Evolutionary conservation across 2,329 filamentous ascomycete species (phyloP).

Genomic region (Exserohilum turcica): DNA sequence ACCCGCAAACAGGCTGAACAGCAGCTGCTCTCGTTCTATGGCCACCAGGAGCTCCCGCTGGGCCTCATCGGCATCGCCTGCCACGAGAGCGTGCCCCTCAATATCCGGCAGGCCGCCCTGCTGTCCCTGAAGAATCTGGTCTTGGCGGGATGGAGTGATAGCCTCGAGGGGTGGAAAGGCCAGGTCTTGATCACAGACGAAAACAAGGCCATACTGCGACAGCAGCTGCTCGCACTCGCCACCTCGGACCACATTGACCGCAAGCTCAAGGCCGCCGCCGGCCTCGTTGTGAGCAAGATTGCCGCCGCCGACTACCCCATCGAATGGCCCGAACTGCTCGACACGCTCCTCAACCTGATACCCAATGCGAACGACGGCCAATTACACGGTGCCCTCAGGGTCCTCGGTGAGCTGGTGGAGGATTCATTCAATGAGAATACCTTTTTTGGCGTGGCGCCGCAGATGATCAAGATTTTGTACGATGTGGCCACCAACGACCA

Average conservation of each 20-base stretch:
- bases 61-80: conserved; percentile 81
- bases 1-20: conserved; percentile 86
- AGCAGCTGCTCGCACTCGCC: conserved; percentile 76
- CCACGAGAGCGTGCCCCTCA: conserved; percentile 72
- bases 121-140: conserved; percentile 82
- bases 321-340: conserved; percentile 88
- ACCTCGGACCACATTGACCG: conserved; percentile 75
- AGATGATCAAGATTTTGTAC: conserved; percentile 83
- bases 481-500: conserved; percentile 77
- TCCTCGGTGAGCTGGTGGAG: conserved; percentile 87
- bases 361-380: conserved; percentile 76
- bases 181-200: conserved; percentile 72
- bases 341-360: conserved; percentile 77
- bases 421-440: conserved; percentile 93
- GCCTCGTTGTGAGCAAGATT: conserved; percentile 90
- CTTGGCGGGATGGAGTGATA: conserved; percentile 79
- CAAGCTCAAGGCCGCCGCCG: conserved; percentile 87
- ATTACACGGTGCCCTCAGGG: conserved; percentile 85
- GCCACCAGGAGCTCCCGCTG: conserved; percentile 73
- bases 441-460: conserved; percentile 86
- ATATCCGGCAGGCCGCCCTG: conserved; percentile 82
- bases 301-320: conserved; percentile 92
- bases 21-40: conserved; percentile 74
- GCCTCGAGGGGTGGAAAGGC: conserved; percentile 72
- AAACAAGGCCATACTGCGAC: conserved; percentile 74